Conservation (phyloP, 2,329 filamentous ascomycete genomes). For the Setomelanomma holmii region DNA sequence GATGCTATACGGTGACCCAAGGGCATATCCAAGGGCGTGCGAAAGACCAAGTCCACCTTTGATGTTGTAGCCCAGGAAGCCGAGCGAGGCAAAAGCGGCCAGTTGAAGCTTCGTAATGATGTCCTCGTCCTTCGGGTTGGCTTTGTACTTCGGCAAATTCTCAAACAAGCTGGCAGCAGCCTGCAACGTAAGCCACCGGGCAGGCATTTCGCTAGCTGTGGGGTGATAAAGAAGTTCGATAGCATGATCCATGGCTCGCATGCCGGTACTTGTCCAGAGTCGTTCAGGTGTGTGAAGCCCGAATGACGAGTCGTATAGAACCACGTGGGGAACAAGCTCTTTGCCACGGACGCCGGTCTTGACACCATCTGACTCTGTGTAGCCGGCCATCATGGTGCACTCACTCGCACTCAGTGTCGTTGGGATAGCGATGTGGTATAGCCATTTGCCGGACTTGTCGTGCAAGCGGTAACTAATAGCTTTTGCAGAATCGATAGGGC, state of each 20-base stretch:
- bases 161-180: conserved; percentile 58
- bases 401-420: conserved; percentile 60
- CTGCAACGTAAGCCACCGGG: conserved; percentile 53
- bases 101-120: conserved; percentile 60
- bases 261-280: conserved; percentile 60
- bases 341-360: conserved; percentile 57
- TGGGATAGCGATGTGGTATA: conserved; percentile 49
- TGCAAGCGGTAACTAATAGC: conserved; percentile 47
- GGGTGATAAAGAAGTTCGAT: conserved; percentile 63
- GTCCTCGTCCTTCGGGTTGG: conserved; percentile 55
- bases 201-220: conserved; percentile 59
- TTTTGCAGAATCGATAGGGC: conserved; percentile 59
- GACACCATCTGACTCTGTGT: conserved; percentile 57
- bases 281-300: conserved; percentile 58
- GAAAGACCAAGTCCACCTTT: conserved; percentile 59
- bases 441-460: conserved; percentile 41
- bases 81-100: conserved; percentile 59
- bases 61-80: conserved; percentile 59
- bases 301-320: conserved; percentile 63
- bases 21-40: conserved; percentile 58
- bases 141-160: conserved; percentile 56
- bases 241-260: conserved; percentile 64
- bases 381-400: conserved; percentile 61
- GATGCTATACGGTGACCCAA: conserved; percentile 63
- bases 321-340: conserved; percentile 54